Evolutionary conservation across 495 filamentous ascomycete species (phyloP).

Genomic region (Talaromyces ruber): DNA sequence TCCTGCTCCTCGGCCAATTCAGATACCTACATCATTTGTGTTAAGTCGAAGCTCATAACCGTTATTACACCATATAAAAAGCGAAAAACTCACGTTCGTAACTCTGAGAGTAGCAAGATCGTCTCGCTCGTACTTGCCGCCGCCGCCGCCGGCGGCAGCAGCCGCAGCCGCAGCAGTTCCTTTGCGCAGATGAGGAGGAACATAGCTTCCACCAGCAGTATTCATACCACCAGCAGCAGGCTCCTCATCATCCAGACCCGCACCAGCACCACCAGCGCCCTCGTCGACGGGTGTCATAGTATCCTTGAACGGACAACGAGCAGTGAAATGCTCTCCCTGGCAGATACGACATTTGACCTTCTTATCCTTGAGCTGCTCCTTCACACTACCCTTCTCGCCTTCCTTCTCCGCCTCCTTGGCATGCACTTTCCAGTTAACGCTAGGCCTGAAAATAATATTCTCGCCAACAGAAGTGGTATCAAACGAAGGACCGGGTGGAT

Average conservation of each 20-base stretch:
- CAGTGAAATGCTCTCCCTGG: constrained; percentile 96
- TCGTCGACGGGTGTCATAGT: constrained; percentile 72
- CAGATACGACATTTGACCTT: constrained; percentile 99
- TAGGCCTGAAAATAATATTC: constrained; percentile 92
- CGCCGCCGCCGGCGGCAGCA: constrained; percentile 66
- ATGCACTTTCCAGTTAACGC: constrained; percentile 81
- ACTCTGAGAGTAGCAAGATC: constrained; percentile 93
- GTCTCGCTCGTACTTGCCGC: constrained; percentile 91
- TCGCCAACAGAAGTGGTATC: constrained; percentile 92
- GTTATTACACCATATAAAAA: constrained; percentile 8
- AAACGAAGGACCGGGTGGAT: constrained; percentile 54
- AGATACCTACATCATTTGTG: constrained; percentile 63
- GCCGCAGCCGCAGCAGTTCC: constrained; percentile 31
- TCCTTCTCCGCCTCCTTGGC: constrained; percentile 76
- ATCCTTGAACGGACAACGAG: constrained; percentile 82
- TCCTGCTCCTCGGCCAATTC: constrained; percentile 95
- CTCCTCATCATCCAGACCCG: constrained; percentile 41
- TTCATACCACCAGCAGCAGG: constrained; percentile 47
- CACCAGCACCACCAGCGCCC: constrained; percentile 44
- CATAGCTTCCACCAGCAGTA: constrained; percentile 71
- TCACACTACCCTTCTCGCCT: constrained; percentile 63
- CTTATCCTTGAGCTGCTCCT: constrained; percentile 93
- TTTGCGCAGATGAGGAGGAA: constrained; percentile 84
- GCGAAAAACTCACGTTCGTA: constrained; percentile 70
- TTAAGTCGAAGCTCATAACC: neutral